Percentiles rank a stretch among this genome's conserved stretches.
Conservation (phyloP, 2,329 filamentous ascomycete genomes). For the Sphaerulina vaccinii region DNA sequence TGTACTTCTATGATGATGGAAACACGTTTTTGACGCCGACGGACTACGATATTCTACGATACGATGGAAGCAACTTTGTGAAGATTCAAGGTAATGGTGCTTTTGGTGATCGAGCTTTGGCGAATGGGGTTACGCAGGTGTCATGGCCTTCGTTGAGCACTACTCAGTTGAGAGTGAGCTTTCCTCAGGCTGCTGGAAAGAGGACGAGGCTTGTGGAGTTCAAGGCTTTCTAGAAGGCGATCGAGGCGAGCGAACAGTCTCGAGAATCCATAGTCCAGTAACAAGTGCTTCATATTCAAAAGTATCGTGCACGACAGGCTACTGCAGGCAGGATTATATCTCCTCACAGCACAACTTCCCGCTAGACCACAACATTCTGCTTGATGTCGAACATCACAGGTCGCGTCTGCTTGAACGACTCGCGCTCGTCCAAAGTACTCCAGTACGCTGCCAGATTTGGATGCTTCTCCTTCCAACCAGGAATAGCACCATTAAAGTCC, state of each 20-base stretch:
- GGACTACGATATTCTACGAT: constrained; percentile 36
- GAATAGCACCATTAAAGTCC: constrained; percentile 17
- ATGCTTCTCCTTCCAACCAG: constrained; percentile 18
- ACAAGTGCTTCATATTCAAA: too few relatives aligned
- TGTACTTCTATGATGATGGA: constrained; percentile 40
- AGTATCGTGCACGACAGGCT: too few relatives aligned
- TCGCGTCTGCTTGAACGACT: constrained; percentile 18
- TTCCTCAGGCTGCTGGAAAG: constrained; percentile 35
- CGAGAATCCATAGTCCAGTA: too few relatives aligned
- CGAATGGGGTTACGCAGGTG: constrained; percentile 41
- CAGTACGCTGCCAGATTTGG: constrained; percentile 20
- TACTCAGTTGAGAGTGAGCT: constrained; percentile 35
- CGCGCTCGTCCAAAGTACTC: constrained; percentile 16
- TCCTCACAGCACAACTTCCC: too few relatives aligned
- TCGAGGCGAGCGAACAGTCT: too few relatives aligned
- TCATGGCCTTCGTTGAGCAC: constrained; percentile 34
- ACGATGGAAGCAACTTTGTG: constrained; percentile 31
- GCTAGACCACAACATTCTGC: constrained; percentile 7
- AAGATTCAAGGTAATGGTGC: constrained; percentile 30
- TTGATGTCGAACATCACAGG: constrained; percentile 22
- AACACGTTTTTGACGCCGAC: constrained; percentile 34
- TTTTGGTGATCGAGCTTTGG: constrained; percentile 27
- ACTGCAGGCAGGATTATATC: too few relatives aligned
- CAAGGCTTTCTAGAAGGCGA: constrained; percentile 39
- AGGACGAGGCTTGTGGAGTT: constrained; percentile 42